Percentiles rank a stretch among this genome's conserved stretches.
These are phyloP conservation scores for Dipodascus geniculatus DNA, from an alignment of 805 yeast species.

Conservation along the genomic window DNA sequence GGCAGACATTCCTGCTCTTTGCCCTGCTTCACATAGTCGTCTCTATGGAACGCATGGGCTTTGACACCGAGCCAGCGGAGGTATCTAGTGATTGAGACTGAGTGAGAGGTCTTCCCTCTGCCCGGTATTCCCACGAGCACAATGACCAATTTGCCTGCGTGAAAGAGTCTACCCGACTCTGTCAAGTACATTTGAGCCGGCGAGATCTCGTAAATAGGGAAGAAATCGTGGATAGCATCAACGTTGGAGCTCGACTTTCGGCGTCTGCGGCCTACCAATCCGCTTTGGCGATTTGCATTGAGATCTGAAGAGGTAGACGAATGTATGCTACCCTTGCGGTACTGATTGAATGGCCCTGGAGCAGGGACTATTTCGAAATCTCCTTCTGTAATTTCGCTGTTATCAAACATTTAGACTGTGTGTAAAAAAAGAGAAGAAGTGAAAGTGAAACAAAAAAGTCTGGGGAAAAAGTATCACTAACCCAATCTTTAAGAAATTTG, in stretches of 20 bases:
- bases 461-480: too few species aligned
- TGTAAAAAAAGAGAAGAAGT: too few species aligned
- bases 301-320: neutral
- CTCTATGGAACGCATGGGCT: constrained; percentile 82
- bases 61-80: constrained; percentile 94
- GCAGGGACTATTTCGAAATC: neutral
- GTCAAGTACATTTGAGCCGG: constrained; percentile 93
- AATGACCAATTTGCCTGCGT: constrained; percentile 87
- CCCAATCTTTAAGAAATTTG: too few species aligned
- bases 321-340: neutral
- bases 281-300: neutral
- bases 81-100: constrained; percentile 85
- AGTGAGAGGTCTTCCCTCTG: constrained; percentile 85
- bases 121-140: constrained; percentile 91
- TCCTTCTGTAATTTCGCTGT: neutral
- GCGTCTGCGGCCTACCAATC: neutral
- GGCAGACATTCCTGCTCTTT: constrained; percentile 43
- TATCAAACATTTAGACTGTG: neutral
- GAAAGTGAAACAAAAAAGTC: too few species aligned
- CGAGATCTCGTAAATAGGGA: constrained; percentile 53
- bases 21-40: constrained; percentile 75
- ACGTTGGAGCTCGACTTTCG: constrained; percentile 12
- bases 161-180: constrained; percentile 83
- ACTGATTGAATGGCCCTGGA: neutral
- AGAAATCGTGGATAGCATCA: constrained; percentile 59